Evolutionary conservation across 495 filamentous ascomycete species (phyloP), one percentile per base, ranked within the genome.

Genomic region (Penicilliopsis zonata): DNA sequence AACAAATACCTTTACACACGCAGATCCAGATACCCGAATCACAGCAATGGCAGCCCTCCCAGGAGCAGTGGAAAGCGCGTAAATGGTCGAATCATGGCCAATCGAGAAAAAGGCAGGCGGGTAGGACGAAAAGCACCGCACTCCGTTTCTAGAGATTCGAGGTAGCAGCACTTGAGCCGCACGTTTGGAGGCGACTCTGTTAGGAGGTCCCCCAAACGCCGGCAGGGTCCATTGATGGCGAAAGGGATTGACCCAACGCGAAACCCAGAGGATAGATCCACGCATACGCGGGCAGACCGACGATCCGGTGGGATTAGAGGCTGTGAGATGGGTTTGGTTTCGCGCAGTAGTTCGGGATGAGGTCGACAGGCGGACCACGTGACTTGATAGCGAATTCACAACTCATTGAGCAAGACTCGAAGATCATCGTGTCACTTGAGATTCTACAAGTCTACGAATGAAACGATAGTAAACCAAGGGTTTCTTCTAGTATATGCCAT

Each of bases 41-140:
- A 96, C 76, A 2, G 92, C 92, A 50, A 98, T 94, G 18, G 86
- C 90, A 18, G 86, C 84, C 54, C 70, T 75, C 5, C 92, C 88
- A 9, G 82, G 59, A 2, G 82, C 83, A 7, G 90, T 93, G 0
- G 90, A 94, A 3, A 96, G 63, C 0, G 92, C 90, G 48, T 88
- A 96, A 10, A 99, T 93, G 3, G 90, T 96, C 1, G 59, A 61
- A 9, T 64, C 55, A 0, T 43, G 46, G 37, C 57, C 52, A 21
- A 52, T 34, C 33, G 53, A 41, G 12, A 51, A 50, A 1, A n/a
- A 30, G 9, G 13, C 12, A 0, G 30, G 35, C 1, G 15, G 2
- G 3, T 47, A 43, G 3, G 40, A 43, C 3, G 52, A 55, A 34
- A 63, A 61, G 9, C 18, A 20, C 19, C 57, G 49, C 14, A 17